Evolutionary conservation across 2,329 filamentous ascomycete species (phyloP).

Genomic region (Microcera coccophila): DNA sequence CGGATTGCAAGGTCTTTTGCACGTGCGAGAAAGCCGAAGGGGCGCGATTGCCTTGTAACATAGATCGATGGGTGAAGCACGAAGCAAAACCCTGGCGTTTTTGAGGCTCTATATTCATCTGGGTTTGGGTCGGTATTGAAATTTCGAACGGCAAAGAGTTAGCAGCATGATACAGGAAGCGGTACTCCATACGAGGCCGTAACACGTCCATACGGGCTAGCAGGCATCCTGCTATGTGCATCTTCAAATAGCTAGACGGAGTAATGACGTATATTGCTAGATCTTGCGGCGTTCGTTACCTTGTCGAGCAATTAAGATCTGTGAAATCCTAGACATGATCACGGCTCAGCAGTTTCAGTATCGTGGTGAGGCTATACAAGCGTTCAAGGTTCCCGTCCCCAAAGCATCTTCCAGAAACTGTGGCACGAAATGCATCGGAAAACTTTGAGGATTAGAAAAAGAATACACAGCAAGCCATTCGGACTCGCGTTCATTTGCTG

Average conservation of each 20-base stretch:
- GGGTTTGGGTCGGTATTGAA: slow-evolving; percentile 23
- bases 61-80: slow-evolving; percentile 18
- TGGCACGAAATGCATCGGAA: no score
- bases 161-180: slow-evolving; percentile 4
- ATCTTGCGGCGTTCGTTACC: no score
- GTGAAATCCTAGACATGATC: no score
- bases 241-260: slow-evolving; percentile 23
- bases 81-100: slow-evolving; percentile 27
- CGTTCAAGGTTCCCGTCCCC: no score
- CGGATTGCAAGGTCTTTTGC: slow-evolving; percentile 80
- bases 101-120: slow-evolving; percentile 24
- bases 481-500: no score
- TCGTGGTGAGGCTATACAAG: no score
- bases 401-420: no score
- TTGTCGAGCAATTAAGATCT: no score
- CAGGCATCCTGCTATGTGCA: slow-evolving; percentile 15
- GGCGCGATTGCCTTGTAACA: slow-evolving; percentile 73
- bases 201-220: slow-evolving; percentile 14
- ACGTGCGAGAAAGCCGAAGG: slow-evolving; percentile 75
- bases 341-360: no score
- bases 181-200: slow-evolving; percentile 8
- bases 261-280: no score
- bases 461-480: no score
- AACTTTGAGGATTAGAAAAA: no score
- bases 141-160: slow-evolving; percentile 16